Percentiles rank a stretch among this genome's conserved stretches.
phyloP scores from a whole-genome alignment of 352 stramenopile species.

The Blastocystis sp. region DNA sequence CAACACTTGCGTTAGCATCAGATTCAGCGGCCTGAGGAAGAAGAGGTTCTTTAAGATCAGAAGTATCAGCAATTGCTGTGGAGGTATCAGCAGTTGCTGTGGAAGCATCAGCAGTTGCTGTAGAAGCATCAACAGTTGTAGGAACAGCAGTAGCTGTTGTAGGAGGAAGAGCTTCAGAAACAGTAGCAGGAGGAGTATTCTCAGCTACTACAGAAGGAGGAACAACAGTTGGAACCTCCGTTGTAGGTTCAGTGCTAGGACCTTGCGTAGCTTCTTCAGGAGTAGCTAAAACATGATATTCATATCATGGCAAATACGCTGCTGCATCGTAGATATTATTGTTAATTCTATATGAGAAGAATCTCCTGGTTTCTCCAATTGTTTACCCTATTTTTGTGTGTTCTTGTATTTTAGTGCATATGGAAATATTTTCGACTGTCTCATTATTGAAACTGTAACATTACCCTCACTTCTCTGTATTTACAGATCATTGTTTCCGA shows the following conservation, averaged over 20 bases:
- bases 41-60: background rate
- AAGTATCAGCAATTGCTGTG: background rate
- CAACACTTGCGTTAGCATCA: conserved; percentile 30
- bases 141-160: no score
- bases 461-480: no score
- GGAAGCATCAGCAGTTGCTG: background rate
- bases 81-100: background rate
- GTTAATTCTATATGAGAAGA: background rate
- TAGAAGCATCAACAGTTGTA: background rate
- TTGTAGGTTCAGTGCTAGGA: background rate
- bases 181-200: background rate
- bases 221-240: no score
- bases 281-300: background rate
- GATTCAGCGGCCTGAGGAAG: background rate
- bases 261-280: background rate
- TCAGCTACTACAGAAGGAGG: no score
- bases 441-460: no score
- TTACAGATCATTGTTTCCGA: no score
- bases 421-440: no score
- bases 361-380: background rate
- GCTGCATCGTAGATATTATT: background rate
- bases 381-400: background rate
- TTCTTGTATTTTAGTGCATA: no score
- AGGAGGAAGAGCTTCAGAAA: background rate
- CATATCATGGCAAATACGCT: background rate